Conservation (phyloP, 768 basidiomycete species). For the Boletus rex-veris region DNA sequence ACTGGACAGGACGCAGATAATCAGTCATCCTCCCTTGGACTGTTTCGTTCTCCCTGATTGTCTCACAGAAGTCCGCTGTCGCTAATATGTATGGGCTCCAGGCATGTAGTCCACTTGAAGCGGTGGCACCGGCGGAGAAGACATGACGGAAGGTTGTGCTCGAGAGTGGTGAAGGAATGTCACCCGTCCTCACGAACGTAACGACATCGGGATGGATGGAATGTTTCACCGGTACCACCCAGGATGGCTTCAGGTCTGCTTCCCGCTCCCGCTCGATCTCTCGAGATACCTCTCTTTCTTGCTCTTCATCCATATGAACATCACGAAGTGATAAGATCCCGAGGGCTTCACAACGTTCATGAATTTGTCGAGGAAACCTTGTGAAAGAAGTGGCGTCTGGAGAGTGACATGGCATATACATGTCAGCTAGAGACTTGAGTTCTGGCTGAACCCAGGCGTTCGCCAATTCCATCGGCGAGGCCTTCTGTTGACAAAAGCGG, state of each 20-base stretch:
- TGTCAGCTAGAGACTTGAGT: too few relatives aligned
- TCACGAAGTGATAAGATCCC: not conserved
- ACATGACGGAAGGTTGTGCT: not conserved
- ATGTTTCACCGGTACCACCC: not conserved
- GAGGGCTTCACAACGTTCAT: not conserved
- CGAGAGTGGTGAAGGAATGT: not conserved
- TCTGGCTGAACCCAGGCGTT: too few relatives aligned
- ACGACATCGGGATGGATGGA: not conserved
- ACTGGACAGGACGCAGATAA: not conserved
- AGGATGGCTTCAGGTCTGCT: not conserved
- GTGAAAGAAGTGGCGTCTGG: not conserved
- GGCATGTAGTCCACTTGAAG: not conserved
- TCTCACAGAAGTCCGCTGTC: not conserved
- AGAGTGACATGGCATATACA: not conserved
- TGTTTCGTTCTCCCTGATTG: not conserved
- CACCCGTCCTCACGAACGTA: not conserved
- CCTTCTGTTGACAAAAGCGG: not conserved
- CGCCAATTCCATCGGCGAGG: not conserved
- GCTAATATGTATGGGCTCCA: not conserved
- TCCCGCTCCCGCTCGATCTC: not conserved
- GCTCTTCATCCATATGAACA: not conserved
- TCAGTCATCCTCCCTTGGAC: not conserved
- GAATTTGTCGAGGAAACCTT: not conserved
- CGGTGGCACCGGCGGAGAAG: not conserved
- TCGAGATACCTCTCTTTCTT: not conserved